Evolutionary conservation across 2,329 filamentous ascomycete species (phyloP).

Genomic region (Diaporthe vexans): DNA sequence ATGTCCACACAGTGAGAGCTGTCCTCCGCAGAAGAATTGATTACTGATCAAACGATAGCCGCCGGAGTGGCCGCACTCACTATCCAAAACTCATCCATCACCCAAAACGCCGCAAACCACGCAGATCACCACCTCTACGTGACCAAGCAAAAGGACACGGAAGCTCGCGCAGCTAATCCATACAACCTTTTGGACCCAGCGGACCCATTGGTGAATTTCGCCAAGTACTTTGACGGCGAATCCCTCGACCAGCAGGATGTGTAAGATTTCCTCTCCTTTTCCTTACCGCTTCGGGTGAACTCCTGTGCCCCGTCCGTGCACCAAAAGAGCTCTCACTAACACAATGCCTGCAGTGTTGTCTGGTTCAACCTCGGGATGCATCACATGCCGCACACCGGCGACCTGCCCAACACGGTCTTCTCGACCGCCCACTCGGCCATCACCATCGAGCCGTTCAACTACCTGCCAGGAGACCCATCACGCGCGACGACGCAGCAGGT

Average conservation of each 20-base stretch:
- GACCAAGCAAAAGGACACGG: conserved; percentile 60
- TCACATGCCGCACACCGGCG: conserved; percentile 47
- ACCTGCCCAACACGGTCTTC: conserved; percentile 11
- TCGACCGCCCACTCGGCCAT: conserved; percentile 3
- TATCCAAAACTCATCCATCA: conserved; percentile 1
- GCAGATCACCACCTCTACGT: conserved; percentile 57
- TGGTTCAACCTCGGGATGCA: conserved; percentile 66
- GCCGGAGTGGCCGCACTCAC: conserved; percentile 2
- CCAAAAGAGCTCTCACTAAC: background rate
- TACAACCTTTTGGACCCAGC: conserved; percentile 3
- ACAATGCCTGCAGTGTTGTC: conserved; percentile 48
- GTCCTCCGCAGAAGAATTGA: background rate
- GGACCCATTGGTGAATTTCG: conserved; percentile 15
- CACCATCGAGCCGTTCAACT: conserved; percentile 20
- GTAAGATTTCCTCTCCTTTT: background rate
- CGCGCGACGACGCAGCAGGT: conserved; percentile 15
- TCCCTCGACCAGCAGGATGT: conserved; percentile 14
- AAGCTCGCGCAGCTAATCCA: background rate
- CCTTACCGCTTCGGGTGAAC: background rate
- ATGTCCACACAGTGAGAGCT: conserved; percentile 41
- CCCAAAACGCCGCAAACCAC: background rate
- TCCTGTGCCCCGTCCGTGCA: no score
- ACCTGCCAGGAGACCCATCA: conserved; percentile 8
- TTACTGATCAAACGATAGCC: background rate
- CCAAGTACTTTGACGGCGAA: conserved; percentile 8